Conservation (phyloP, 179 eudicot genomes). For the Silene noctiflora region DNA sequence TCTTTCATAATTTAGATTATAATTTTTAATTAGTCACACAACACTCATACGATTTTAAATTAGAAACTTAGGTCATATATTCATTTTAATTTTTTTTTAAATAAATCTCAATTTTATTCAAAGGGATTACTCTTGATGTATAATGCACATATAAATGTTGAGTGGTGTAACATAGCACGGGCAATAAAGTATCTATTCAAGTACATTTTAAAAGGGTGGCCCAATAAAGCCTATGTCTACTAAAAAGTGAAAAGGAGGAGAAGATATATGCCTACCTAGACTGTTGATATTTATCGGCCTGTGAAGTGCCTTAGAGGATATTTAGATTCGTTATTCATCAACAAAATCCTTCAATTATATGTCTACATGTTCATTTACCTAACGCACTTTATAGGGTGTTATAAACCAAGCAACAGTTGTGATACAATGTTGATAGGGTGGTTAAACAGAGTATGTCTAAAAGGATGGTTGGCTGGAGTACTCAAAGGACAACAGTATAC, state of each 20-base stretch:
- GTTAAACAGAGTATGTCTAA: background rate
- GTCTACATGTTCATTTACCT: background rate
- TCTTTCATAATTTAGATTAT: too few species aligned
- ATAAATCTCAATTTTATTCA: too few species aligned
- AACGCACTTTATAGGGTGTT: background rate
- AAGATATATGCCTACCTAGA: conserved; percentile 5
- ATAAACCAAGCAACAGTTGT: background rate
- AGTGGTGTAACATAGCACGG: background rate
- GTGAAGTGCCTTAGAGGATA: conserved; percentile 8
- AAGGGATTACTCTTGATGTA: background rate
- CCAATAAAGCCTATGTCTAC: background rate
- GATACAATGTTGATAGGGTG: conserved; percentile 3
- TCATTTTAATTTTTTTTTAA: too few species aligned
- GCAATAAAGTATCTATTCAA: conserved; percentile 8
- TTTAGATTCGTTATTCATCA: background rate
- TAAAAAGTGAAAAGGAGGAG: background rate
- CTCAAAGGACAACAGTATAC: background rate
- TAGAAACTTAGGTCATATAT: too few species aligned
- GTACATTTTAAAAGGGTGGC: background rate
- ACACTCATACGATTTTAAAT: too few species aligned
- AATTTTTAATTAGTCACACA: too few species aligned
- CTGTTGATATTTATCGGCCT: conserved; percentile 7
- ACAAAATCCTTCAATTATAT: background rate
- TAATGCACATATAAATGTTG: background rate
- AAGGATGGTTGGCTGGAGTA: background rate